Base-by-base conservation (phyloP, 1,284 basidiomycete species). In the Papiliotrema flavescens region DNA sequence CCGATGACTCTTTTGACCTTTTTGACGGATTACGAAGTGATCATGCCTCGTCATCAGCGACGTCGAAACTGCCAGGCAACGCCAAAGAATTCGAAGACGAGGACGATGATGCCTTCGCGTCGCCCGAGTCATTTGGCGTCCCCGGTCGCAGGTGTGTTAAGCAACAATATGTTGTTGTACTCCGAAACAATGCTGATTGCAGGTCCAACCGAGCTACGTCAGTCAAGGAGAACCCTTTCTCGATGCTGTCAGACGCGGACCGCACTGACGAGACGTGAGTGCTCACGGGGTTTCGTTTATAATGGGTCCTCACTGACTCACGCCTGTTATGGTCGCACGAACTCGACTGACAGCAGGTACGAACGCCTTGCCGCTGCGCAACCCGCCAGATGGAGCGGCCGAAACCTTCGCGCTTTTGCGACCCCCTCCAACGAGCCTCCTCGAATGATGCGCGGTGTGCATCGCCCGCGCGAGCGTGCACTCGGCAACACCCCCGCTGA, bases 401-500 rank as follows among this genome's bases (percentile, higher is more conserved):
- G 28, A 5, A 32, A 11, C 28, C 28, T 32, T 6, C 39, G 39
- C 39, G 39, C 39, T 15, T 40, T 40, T 15, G 39, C 37, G 22
- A 55, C 53, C 3, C 42, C 55, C 34, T 53, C 60, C 8, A 49
- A 54, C 23, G 52, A 51, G 14, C 35, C 49, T 5, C 13, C 48
- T 23, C 57, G 55, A 1, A 36, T n/a, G 34, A 19, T 46, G 6
- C 51, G 48, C 35, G 64, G 66, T 19, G 57, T 63, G 2, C 66
- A 66, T 37, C 22, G 50, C 2, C 55, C 62, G 0, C 23, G 52
- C 9, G 41, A 37, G 13, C 56, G 71, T 22, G 50, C 54, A 4
- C 54, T 58, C 32, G 71, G 71, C 6, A 56, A 62, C 26, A 73
- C 71, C 19, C 68, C 67, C 0, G 53, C 58, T 15, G 71, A 73